A percentile compares a stretch with the other conserved stretches of the same genome.
phyloP scores from a whole-genome alignment of 2,329 filamentous ascomycete species.

The Aspergillus melleus region DNA sequence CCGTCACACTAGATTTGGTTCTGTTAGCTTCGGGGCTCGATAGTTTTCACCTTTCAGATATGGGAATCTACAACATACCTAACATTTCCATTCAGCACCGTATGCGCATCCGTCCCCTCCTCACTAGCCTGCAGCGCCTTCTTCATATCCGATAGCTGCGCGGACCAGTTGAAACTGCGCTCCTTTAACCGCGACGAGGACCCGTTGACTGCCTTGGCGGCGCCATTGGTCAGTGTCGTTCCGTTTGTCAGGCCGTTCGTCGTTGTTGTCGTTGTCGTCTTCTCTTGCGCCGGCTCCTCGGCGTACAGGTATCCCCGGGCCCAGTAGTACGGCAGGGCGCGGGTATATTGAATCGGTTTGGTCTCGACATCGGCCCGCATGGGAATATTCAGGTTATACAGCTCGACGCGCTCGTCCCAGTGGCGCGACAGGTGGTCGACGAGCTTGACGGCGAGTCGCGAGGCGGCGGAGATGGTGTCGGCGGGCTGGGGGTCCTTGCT shows the following conservation, averaged over 20 bases:
- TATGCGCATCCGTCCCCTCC: conserved; percentile 87
- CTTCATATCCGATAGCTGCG: conserved; percentile 79
- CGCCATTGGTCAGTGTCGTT: conserved; percentile 2
- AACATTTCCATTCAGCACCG: conserved; percentile 77
- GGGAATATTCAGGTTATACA: conserved; percentile 86
- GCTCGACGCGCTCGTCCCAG: conserved; percentile 70
- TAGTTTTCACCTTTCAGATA: too few species aligned
- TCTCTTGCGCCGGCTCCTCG: conserved; percentile 44
- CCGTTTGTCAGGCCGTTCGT: conserved; percentile 12
- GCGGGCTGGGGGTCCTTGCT: conserved; percentile 77
- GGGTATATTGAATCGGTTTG: conserved; percentile 71
- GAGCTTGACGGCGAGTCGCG: conserved; percentile 67
- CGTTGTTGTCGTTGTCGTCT: conserved; percentile 36
- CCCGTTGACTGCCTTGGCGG: conserved; percentile 1
- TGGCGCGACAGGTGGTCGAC: conserved; percentile 72
- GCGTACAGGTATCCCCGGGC: conserved; percentile 73
- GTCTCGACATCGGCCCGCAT: conserved; percentile 70
- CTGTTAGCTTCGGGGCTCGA: too few species aligned
- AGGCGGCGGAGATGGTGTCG: conserved; percentile 71
- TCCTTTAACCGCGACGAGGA: conserved; percentile 56
- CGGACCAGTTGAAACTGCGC: conserved; percentile 89
- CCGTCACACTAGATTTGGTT: conserved; percentile 67
- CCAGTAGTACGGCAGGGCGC: conserved; percentile 87
- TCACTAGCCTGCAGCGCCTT: conserved; percentile 72
- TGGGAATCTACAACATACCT: conserved; percentile 54